Conservation (phyloP, 805 yeast species). For the Cephaloascus fragrans region DNA sequence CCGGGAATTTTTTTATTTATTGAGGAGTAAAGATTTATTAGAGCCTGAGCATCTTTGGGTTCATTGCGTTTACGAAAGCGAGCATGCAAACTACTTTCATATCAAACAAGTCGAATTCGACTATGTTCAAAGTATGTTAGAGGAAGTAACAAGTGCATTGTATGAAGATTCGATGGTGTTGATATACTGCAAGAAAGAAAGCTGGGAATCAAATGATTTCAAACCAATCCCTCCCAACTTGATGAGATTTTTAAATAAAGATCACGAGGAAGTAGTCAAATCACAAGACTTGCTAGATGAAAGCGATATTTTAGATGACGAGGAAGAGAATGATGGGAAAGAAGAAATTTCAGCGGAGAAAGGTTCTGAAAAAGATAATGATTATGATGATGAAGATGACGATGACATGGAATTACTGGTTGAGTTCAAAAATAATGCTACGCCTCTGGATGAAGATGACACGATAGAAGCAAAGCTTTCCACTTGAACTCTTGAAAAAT, state of each 20-base stretch:
- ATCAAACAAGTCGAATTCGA: slow-evolving; percentile 11
- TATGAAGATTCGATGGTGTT: slow-evolving; percentile 21
- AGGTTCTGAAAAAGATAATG: not conserved
- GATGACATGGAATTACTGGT: not conserved
- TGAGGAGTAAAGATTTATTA: slow-evolving; percentile 5
- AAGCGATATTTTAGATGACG: not conserved
- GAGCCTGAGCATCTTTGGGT: slow-evolving; percentile 13
- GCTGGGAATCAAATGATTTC: slow-evolving; percentile 7
- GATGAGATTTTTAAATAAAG: slow-evolving; percentile 1
- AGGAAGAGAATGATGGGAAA: too few relatives aligned
- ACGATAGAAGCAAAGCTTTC: too few relatives aligned
- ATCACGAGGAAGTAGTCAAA: not conserved
- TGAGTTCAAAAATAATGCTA: not conserved
- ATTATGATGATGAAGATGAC: not conserved
- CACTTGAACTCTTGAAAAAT: too few relatives aligned
- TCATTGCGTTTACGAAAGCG: slow-evolving; percentile 14
- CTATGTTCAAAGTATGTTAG: slow-evolving; percentile 11
- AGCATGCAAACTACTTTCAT: slow-evolving; percentile 13
- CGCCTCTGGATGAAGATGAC: not conserved
- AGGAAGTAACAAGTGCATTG: slow-evolving; percentile 9
- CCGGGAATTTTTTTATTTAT: slow-evolving; percentile 17
- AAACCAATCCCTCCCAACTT: slow-evolving; percentile 5
- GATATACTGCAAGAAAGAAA: slow-evolving; percentile 19
- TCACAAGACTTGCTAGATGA: not conserved
- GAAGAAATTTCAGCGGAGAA: too few relatives aligned